Evolutionary conservation across 768 basidiomycete species (phyloP).

Genomic region (Brasilioporus rufonigricans): DNA sequence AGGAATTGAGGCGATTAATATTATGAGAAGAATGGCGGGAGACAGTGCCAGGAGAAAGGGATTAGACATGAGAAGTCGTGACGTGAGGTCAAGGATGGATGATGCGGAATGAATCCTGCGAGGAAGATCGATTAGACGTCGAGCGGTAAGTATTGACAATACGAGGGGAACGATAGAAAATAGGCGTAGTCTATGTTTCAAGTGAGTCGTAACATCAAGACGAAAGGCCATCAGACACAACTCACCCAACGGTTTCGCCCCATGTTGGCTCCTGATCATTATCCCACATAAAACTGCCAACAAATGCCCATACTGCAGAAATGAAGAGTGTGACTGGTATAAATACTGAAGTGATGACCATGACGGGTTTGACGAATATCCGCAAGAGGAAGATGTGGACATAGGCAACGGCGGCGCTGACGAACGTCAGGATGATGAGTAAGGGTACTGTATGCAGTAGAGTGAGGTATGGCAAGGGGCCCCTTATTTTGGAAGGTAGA

Average conservation of each 20-base stretch:
- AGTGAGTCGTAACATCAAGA: constrained; percentile 9
- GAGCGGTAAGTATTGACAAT: constrained; percentile 66
- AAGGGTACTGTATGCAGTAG: constrained; percentile 77
- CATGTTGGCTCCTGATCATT: constrained; percentile 60
- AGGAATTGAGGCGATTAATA: constrained; percentile 71
- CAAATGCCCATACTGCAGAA: constrained; percentile 78
- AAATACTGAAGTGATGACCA: constrained; percentile 73
- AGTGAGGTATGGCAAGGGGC: constrained; percentile 57
- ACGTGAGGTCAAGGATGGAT: constrained; percentile 54
- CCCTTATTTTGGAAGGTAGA: constrained; percentile 35
- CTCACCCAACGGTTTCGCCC: constrained; percentile 81
- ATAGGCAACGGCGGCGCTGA: constrained; percentile 72
- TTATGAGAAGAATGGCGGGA: constrained; percentile 64
- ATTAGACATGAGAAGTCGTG: constrained; percentile 64
- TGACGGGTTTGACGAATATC: constrained; percentile 80
- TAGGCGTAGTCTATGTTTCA: constrained; percentile 42
- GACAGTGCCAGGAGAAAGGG: constrained; percentile 76
- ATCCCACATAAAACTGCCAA: constrained; percentile 71
- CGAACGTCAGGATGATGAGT: constrained; percentile 66
- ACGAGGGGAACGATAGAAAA: constrained; percentile 75
- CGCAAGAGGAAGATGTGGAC: constrained; percentile 72
- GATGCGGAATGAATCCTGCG: constrained; percentile 68
- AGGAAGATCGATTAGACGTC: constrained; percentile 70
- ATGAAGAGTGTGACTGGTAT: constrained; percentile 72
- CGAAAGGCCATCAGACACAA: constrained; percentile 5